Evolutionary conservation across 768 basidiomycete species (phyloP).

Genomic region (Kwoniella europaea): DNA sequence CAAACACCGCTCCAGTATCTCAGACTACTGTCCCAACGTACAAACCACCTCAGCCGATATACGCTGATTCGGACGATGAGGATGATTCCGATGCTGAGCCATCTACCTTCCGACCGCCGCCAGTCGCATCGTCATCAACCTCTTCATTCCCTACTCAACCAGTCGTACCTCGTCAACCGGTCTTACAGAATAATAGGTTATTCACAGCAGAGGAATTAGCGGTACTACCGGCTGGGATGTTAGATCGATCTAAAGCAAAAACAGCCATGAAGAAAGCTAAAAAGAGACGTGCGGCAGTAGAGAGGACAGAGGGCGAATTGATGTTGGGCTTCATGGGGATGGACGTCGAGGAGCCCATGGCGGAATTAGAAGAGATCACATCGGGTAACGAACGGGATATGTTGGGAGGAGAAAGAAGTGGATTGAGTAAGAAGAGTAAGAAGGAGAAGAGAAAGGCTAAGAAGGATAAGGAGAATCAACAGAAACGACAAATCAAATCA

Average conservation of each 20-base stretch:
- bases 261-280: constrained; percentile 55
- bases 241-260: constrained; percentile 52
- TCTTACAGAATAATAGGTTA: constrained; percentile 23
- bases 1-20: neutral
- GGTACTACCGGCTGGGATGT: constrained; percentile 43
- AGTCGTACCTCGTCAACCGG: constrained; percentile 5
- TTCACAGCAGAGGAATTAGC: constrained; percentile 55
- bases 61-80: constrained; percentile 17
- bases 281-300: constrained; percentile 39
- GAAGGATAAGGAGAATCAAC: constrained; percentile 27
- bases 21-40: neutral
- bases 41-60: constrained; percentile 2
- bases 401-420: constrained; percentile 44
- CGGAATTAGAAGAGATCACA: constrained; percentile 55
- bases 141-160: neutral
- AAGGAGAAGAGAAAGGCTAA: constrained; percentile 59
- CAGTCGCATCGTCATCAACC: neutral
- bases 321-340: constrained; percentile 49
- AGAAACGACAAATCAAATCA: constrained; percentile 15
- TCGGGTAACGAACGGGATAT: neutral
- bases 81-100: constrained; percentile 19
- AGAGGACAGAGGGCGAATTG: constrained; percentile 37
- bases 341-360: constrained; percentile 60
- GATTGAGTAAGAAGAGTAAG: constrained; percentile 57
- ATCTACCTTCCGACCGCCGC: constrained; percentile 14